Evolutionary conservation across 768 basidiomycete genomes (phyloP).

Genomic region (Suillus clintonianus): DNA sequence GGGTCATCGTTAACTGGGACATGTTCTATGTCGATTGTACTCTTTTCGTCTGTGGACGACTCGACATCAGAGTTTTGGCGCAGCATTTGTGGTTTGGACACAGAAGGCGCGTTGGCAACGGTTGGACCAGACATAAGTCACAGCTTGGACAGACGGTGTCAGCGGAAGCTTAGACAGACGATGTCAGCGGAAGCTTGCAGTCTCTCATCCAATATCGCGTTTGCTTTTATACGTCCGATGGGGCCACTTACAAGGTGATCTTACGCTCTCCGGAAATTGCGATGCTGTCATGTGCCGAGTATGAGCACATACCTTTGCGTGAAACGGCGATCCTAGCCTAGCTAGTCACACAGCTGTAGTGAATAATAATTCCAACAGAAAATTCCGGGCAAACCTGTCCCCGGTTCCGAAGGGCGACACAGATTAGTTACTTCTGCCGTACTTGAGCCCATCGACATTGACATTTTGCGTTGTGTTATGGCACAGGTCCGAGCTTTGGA

Average conservation of each 20-base stretch:
- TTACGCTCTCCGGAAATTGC: neutral
- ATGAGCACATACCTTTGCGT: neutral
- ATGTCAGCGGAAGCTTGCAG: neutral
- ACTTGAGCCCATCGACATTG: neutral
- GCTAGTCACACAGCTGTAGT: too few species aligned
- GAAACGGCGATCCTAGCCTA: neutral
- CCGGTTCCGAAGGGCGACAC: neutral
- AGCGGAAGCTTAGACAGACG: neutral
- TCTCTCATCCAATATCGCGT: neutral
- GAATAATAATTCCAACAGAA: neutral
- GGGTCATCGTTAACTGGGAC: slow-evolving; percentile 59
- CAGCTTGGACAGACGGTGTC: neutral
- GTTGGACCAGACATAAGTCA: neutral
- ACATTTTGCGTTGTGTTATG: neutral
- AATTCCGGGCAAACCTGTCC: neutral
- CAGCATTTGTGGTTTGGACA: neutral
- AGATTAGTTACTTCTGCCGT: neutral
- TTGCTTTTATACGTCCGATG: neutral
- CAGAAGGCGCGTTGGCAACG: neutral
- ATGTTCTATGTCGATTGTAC: slow-evolving; percentile 34
- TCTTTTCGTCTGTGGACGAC: neutral
- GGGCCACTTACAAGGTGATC: neutral
- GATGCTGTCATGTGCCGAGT: neutral
- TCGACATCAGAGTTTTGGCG: neutral
- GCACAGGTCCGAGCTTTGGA: neutral